phyloP scores from a whole-genome alignment of 2,329 filamentous ascomycete genomes.

The Phialemonium atrogriseum region DNA sequence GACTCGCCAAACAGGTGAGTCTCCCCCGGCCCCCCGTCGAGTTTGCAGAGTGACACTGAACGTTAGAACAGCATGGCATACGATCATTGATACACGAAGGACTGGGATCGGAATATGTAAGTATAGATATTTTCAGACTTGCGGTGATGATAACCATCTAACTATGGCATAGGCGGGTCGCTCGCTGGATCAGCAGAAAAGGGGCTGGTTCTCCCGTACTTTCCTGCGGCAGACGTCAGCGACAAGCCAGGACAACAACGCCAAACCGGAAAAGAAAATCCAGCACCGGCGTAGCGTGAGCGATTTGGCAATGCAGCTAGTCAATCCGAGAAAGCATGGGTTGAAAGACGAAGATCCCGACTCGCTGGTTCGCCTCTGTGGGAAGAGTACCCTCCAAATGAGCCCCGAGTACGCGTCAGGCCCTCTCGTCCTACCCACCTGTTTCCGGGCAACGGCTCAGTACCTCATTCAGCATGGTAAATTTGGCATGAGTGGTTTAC shows the following conservation, averaged over 20 bases:
- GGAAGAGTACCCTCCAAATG: slow-evolving; percentile 53
- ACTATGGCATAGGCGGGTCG: slow-evolving; percentile 7
- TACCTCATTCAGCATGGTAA: slow-evolving; percentile 52
- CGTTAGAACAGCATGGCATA: too few species aligned
- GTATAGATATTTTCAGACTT: too few species aligned
- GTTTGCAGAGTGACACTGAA: too few species aligned
- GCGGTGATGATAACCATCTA: too few species aligned
- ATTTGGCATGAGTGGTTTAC: slow-evolving; percentile 6
- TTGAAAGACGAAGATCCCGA: slow-evolving; percentile 44
- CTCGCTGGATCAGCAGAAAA: slow-evolving; percentile 7
- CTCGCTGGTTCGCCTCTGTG: slow-evolving; percentile 54
- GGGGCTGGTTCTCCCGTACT: slow-evolving; percentile 22
- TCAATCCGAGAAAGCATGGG: slow-evolving; percentile 34
- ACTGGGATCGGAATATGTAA: too few species aligned
- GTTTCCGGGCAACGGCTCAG: slow-evolving; percentile 58
- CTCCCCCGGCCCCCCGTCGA: not conserved
- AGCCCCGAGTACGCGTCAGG: slow-evolving; percentile 50
- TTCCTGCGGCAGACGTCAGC: slow-evolving; percentile 21
- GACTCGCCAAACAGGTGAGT: slow-evolving; percentile 47
- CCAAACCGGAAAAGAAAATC: slow-evolving; percentile 17
- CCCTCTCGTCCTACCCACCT: slow-evolving; percentile 53
- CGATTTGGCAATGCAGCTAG: slow-evolving; percentile 40
- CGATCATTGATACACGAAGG: not conserved
- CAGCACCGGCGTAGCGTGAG: slow-evolving; percentile 46
- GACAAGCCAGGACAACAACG: slow-evolving; percentile 16